phyloP scores from a whole-genome alignment of 2,329 filamentous ascomycete species.

The Fusarium metavorans region DNA sequence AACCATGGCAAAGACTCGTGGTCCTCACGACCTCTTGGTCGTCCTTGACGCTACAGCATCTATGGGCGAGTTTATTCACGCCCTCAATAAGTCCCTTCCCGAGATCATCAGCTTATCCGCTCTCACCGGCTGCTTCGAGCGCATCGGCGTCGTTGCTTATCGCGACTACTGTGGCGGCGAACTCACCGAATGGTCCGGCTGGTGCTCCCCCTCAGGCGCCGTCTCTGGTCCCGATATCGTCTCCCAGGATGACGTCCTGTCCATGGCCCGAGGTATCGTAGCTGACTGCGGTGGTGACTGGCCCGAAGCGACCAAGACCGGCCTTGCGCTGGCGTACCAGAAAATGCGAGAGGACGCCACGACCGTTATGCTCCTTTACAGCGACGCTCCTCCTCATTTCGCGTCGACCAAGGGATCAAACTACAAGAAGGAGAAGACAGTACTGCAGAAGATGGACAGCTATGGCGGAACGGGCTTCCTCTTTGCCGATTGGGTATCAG shows the following conservation, averaged over 20 bases:
- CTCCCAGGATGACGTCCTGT: conserved; percentile 51
- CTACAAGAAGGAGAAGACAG: conserved; percentile 44
- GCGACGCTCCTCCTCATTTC: conserved; percentile 62
- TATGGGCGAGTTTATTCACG: conserved; percentile 57
- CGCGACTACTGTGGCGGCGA: conserved; percentile 57
- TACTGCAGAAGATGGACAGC: conserved; percentile 15
- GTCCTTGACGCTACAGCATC: conserved; percentile 61
- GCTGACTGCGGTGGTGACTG: conserved; percentile 54
- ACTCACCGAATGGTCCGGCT: conserved; percentile 62
- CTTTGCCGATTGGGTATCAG: conserved; percentile 60
- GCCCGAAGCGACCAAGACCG: conserved; percentile 63
- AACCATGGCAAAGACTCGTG: conserved; percentile 28
- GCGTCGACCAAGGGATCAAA: conserved; percentile 46
- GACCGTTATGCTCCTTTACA: conserved; percentile 62
- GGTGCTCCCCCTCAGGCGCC: conserved; percentile 49
- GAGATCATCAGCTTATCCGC: conserved; percentile 63
- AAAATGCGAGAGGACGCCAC: conserved; percentile 61
- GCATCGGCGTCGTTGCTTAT: conserved; percentile 63
- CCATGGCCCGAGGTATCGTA: conserved; percentile 50
- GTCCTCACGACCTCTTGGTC: conserved; percentile 58
- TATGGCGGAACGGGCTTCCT: conserved; percentile 50
- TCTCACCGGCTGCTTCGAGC: conserved; percentile 61
- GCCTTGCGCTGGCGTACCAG: conserved; percentile 58
- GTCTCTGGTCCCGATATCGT: conserved; percentile 29
- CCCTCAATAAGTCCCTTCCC: conserved; percentile 60